Evolutionary conservation across 2,329 filamentous ascomycete species (phyloP), one percentile per base, ranked within the genome.

Genomic region (Fusarium pininemorale): DNA sequence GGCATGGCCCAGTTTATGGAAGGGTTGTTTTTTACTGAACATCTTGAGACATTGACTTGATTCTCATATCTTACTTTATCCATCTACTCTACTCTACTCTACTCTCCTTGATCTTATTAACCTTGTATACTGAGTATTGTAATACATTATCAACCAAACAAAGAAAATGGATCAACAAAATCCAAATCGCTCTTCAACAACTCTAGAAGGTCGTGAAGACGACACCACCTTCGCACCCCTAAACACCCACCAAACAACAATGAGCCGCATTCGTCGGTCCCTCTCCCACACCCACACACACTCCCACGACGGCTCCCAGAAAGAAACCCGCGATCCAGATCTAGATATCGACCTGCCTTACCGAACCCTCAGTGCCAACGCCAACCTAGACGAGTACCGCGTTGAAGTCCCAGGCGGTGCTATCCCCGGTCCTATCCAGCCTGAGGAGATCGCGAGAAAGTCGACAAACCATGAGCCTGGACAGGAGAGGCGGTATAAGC

Each of bases 361-460:
- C 77, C 89, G 91, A 72, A 91, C 90, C 22, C 84, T 94, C 35
- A 90, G 84, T 70, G 84, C 86, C 60, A 81, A 83, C 44, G 90
- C 90, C 70, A 89, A 92, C 79, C 83, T 94, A 63, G 86, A 87
- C 39, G 92, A 94, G 82, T 94, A 92, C 80, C 90, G 87, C 4
- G 83, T 86, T 64, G 92, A 94, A 80, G 90, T 89, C 5, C 81
- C 84, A 10, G 78, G 81, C 1, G 92, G 93, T n/a, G 85, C 89
- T 61, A 93, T 94, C 72, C 85, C 89, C 30, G 84, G 83, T 1
- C 84, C 83, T 1, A 50, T 74, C 10, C 77, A 75, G 50, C 75
- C 79, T n/a, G 72, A 77, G 26, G 66, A 72, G 41, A 75, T 79
- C 18, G 75, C 77, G 7, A 70, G 73, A 48, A 70, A 48, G 60